Conservation (phyloP, 306 rosid species). For the Cucumis hystrix region DNA sequence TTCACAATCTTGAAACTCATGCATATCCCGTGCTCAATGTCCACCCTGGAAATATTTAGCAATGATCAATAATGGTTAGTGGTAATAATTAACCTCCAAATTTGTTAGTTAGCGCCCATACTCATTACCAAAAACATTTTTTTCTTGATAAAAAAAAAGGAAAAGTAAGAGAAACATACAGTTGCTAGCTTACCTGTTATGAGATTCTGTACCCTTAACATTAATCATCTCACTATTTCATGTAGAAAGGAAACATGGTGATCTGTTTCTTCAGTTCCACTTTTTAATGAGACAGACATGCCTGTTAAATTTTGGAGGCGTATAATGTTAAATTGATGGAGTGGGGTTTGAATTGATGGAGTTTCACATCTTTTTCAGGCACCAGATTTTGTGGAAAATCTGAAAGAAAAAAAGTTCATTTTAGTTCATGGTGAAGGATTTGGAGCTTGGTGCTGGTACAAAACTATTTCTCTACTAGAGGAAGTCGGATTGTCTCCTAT, state of each 20-base stretch:
- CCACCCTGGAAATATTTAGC: background rate
- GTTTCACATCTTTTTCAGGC: background rate
- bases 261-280: background rate
- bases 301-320: background rate
- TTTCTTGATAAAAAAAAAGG: background rate
- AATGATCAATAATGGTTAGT: background rate
- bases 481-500: slow-evolving; percentile 66
- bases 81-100: background rate
- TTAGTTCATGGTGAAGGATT: slow-evolving; percentile 91
- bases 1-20: background rate
- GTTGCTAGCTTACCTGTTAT: background rate
- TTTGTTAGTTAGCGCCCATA: background rate
- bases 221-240: background rate
- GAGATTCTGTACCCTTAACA: background rate
- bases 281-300: background rate
- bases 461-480: slow-evolving; percentile 70
- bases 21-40: background rate
- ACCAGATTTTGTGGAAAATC: slow-evolving; percentile 30
- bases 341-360: background rate
- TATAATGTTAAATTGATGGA: background rate
- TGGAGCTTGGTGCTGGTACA: slow-evolving; percentile 99
- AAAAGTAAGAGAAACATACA: background rate
- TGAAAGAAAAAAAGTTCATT: slow-evolving; percentile 50
- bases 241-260: background rate
- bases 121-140: background rate